These are phyloP conservation scores for Spinellus fusiger DNA, from an alignment of 192 early-diverging fungal genomes.

Conservation along the genomic window DNA sequence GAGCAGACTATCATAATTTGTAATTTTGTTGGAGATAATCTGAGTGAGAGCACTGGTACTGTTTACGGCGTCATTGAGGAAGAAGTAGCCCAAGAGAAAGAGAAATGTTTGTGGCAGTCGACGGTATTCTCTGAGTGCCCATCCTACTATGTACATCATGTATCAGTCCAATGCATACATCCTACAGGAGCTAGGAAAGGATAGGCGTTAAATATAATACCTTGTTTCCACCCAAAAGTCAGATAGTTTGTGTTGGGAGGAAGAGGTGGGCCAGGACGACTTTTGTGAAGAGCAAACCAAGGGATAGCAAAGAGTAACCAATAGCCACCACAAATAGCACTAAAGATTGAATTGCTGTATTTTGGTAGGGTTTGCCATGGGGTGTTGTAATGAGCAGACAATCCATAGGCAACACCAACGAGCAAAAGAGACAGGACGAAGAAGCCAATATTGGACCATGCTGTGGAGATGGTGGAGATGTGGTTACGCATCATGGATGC, in stretches of 20 bases:
- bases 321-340: conserved; percentile 27
- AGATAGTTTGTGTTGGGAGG: conserved; percentile 26
- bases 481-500: conserved; percentile 25
- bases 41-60: conserved; percentile 21
- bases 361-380: not conserved
- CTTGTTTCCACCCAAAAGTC: conserved; percentile 25
- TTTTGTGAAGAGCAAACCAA: conserved; percentile 34
- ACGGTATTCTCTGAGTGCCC: conserved; percentile 24
- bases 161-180: not conserved
- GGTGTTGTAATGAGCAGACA: conserved; percentile 2
- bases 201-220: not conserved
- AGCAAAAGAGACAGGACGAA: conserved; percentile 20
- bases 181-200: not conserved
- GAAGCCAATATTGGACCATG: conserved; percentile 40
- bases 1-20: conserved; percentile 17
- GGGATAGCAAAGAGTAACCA: conserved; percentile 35
- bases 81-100: conserved; percentile 36
- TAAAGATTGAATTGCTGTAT: conserved; percentile 12
- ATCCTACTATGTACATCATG: not conserved
- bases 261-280: conserved; percentile 33
- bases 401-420: not conserved
- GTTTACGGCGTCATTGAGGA: conserved; percentile 33
- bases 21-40: conserved; percentile 25
- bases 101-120: conserved; percentile 32
- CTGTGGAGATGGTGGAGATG: conserved; percentile 40